These are phyloP conservation scores for Stagonosporopsis cucurbitacearum DNA, from an alignment of 2,329 filamentous ascomycete species.

Conservation along the genomic window DNA sequence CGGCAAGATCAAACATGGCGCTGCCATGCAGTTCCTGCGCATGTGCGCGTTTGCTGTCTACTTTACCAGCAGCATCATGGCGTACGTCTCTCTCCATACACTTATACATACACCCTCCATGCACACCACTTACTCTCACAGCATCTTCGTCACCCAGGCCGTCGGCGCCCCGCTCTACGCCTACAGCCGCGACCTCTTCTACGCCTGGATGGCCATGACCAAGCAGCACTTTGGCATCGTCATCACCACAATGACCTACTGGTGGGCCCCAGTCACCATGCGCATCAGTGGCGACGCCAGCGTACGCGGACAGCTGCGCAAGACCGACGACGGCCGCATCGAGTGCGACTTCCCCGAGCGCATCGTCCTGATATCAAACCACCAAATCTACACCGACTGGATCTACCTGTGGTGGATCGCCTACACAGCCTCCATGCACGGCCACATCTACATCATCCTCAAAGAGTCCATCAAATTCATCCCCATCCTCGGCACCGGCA, in stretches of 20 bases:
- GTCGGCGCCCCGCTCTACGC: conserved; percentile 77
- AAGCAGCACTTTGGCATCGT: conserved; percentile 82
- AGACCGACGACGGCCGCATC: conserved; percentile 72
- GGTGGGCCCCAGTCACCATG: conserved; percentile 82
- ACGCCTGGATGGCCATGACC: conserved; percentile 85
- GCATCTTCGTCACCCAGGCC: conserved; percentile 69
- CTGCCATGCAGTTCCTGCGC: conserved; percentile 51
- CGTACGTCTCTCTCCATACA: conserved; percentile 47
- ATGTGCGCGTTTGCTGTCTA: conserved; percentile 54
- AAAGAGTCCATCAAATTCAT: conserved; percentile 86
- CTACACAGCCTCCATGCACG: conserved; percentile 80
- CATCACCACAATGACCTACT: conserved; percentile 79
- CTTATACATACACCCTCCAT: too few relatives aligned
- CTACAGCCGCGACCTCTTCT: conserved; percentile 75
- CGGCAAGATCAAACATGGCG: conserved; percentile 52
- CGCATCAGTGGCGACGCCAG: conserved; percentile 83
- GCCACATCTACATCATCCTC: conserved; percentile 87
- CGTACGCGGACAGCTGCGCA: conserved; percentile 74
- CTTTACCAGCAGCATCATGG: conserved; percentile 53
- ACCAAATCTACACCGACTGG: conserved; percentile 93
- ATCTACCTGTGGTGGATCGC: conserved; percentile 92
- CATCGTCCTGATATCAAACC: conserved; percentile 82
- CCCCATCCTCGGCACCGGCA: conserved; percentile 80
- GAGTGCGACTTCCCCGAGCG: conserved; percentile 81
- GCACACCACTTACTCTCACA: too few relatives aligned